phyloP scores from a whole-genome alignment of 1,284 basidiomycete species.

The Fomitiporia mediterranea region DNA sequence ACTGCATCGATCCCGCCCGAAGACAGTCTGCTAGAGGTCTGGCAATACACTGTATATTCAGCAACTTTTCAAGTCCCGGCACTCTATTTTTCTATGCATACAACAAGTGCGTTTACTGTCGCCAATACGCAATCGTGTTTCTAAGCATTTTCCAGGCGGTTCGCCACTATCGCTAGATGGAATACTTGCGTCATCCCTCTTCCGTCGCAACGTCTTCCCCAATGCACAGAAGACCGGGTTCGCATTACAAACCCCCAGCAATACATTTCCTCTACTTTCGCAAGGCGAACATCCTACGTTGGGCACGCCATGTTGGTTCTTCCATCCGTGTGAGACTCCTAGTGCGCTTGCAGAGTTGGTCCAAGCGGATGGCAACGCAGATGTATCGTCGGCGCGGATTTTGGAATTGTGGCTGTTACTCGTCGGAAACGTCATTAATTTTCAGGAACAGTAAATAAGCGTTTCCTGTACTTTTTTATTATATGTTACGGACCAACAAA shows the following conservation, averaged over 20 bases:
- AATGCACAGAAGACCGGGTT: constrained; percentile 45
- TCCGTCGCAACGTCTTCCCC: constrained; percentile 45
- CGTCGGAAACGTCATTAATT: constrained; percentile 55
- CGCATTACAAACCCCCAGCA: constrained; percentile 44
- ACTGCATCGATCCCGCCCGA: background rate
- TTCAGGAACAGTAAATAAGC: constrained; percentile 27
- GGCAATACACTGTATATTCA: constrained; percentile 67
- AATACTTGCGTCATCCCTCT: constrained; percentile 53
- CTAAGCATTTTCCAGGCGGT: constrained; percentile 46
- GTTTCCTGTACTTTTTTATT: background rate
- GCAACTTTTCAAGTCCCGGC: constrained; percentile 71
- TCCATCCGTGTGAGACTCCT: constrained; percentile 78
- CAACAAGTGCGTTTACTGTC: constrained; percentile 46
- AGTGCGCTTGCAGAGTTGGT: constrained; percentile 62
- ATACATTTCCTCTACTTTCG: constrained; percentile 68
- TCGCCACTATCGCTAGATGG: constrained; percentile 51
- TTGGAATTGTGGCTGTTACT: constrained; percentile 74
- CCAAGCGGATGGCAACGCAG: constrained; percentile 36
- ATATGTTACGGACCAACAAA: background rate
- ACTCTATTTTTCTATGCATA: constrained; percentile 71
- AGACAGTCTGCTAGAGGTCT: constrained; percentile 20
- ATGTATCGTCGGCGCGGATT: constrained; percentile 39
- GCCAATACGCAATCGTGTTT: constrained; percentile 4
- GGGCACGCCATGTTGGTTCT: constrained; percentile 70
- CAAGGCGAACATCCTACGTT: constrained; percentile 79